Percentiles rank a stretch among this genome's conserved stretches.
phyloP scores from a whole-genome alignment of 2,329 filamentous ascomycete species.

The Cordyceps sp. region DNA sequence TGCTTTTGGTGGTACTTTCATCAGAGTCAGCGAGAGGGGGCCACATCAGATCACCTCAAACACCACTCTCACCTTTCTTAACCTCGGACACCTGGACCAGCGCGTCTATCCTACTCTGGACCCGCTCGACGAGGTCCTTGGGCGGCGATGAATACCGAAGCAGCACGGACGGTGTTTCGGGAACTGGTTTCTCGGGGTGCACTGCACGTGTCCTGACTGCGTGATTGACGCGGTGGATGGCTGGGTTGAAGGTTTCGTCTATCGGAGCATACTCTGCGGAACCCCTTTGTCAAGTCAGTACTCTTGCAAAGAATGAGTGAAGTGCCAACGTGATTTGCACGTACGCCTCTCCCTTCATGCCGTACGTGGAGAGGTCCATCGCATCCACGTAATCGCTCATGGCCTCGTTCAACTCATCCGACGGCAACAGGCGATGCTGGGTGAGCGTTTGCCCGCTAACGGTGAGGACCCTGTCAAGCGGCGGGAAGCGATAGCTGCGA shows the following conservation, averaged over 20 bases:
- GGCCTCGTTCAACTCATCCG: constrained; percentile 52
- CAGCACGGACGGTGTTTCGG: constrained; percentile 45
- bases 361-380: constrained; percentile 69
- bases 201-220: constrained; percentile 72
- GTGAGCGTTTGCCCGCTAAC: constrained; percentile 67
- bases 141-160: constrained; percentile 61
- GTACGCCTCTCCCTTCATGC: constrained; percentile 59
- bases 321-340: constrained; percentile 6
- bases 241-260: constrained; percentile 70
- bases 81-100: constrained; percentile 59
- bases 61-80: constrained; percentile 48
- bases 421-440: constrained; percentile 72
- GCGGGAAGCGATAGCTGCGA: constrained; percentile 78
- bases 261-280: constrained; percentile 54
- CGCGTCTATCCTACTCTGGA: constrained; percentile 38
- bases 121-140: constrained; percentile 42
- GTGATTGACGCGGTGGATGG: constrained; percentile 78
- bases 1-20: constrained; percentile 56
- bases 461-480: constrained; percentile 73
- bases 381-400: constrained; percentile 88
- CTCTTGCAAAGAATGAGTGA: no score
- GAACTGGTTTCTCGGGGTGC: constrained; percentile 47
- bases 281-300: constrained; percentile 13
- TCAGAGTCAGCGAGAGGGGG: not conserved
- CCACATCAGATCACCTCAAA: not conserved